Evolutionary conservation across 441 rosid species (phyloP).

Genomic region (Eruca vesicaria): DNA sequence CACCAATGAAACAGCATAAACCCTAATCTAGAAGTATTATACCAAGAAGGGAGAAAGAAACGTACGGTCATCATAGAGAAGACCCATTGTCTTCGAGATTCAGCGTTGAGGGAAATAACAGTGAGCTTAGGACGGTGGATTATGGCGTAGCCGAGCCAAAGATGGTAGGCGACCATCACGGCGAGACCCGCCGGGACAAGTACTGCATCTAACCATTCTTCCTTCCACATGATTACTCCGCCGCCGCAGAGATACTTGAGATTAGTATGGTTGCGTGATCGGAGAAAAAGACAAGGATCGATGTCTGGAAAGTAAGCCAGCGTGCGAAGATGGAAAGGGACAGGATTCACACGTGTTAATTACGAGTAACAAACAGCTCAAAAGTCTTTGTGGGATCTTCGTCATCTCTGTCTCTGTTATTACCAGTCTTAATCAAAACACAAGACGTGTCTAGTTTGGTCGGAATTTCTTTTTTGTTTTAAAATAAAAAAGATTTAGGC

Average conservation of each 20-base stretch:
- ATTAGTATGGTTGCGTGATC: background rate
- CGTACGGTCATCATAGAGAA: constrained; percentile 67
- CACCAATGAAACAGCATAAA: background rate
- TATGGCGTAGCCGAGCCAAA: constrained; percentile 63
- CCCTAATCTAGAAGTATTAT: background rate
- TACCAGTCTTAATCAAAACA: background rate
- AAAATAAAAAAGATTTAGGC: background rate
- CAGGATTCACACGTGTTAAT: background rate
- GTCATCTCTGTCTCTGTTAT: background rate
- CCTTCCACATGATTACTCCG: constrained; percentile 38
- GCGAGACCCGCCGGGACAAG: constrained; percentile 63
- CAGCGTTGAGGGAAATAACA: constrained; percentile 76
- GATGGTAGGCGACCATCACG: constrained; percentile 54
- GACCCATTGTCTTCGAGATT: constrained; percentile 84
- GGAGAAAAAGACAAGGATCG: background rate
- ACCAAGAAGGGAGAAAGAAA: background rate
- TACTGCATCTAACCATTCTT: constrained; percentile 49
- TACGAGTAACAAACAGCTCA: background rate
- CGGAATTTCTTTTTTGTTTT: background rate
- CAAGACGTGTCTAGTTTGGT: background rate
- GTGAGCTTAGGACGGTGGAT: constrained; percentile 49
- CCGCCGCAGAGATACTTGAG: background rate
- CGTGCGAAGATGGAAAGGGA: background rate
- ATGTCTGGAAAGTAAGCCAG: background rate
- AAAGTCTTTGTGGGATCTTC: background rate